Percentiles rank a stretch among this genome's conserved stretches.
phyloP scores from a whole-genome alignment of 106 monocot species.

The Dendrobium catenatum region DNA sequence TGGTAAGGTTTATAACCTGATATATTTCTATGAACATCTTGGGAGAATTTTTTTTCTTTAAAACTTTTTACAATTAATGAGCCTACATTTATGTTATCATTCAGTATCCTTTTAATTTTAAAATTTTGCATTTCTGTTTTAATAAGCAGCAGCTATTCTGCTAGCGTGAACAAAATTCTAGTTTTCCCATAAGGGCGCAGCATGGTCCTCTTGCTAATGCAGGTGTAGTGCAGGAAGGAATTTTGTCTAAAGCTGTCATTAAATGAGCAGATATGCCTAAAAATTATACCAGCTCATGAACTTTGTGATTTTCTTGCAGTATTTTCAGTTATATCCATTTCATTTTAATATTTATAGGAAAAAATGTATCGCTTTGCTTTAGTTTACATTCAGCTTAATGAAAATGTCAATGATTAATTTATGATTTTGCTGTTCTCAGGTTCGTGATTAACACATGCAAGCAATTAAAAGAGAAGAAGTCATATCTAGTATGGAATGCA shows the following conservation, averaged over 20 bases:
- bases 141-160: too few relatives aligned
- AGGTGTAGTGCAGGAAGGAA: neutral
- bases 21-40: neutral
- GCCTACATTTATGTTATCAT: neutral
- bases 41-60: neutral
- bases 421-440: slow-evolving; percentile 23
- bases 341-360: neutral
- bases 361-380: neutral
- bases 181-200: neutral
- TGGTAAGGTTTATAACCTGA: neutral
- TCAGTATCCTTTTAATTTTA: neutral
- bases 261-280: neutral
- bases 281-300: neutral
- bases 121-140: neutral
- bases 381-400: neutral
- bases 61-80: neutral
- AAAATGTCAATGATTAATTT: neutral
- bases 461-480: slow-evolving; percentile 76
- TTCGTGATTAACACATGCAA: slow-evolving; percentile 86
- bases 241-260: neutral
- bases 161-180: neutral
- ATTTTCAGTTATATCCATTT: neutral
- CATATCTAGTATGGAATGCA: slow-evolving; percentile 93
- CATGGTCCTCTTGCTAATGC: neutral
- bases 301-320: neutral